phyloP scores from a whole-genome alignment of 495 filamentous ascomycete species.

The Tuber brumale region DNA sequence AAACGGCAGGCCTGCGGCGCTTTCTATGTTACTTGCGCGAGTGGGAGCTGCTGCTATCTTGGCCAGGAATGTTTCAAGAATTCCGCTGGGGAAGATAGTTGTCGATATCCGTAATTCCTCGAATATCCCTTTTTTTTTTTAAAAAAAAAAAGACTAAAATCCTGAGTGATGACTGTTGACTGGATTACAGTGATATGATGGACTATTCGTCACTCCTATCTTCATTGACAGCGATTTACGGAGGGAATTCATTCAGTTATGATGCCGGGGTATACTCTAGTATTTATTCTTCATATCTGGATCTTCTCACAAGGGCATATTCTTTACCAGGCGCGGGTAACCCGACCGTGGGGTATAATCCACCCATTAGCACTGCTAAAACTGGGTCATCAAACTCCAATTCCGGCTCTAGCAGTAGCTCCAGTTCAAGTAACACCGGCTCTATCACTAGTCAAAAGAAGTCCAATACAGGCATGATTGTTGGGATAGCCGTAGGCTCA shows the following conservation, averaged over 20 bases:
- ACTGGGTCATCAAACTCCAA: not conserved
- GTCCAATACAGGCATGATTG: constrained; percentile 24
- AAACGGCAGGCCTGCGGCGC: not conserved
- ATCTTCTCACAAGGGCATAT: not conserved
- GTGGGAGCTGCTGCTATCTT: not conserved
- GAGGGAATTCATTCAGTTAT: not conserved
- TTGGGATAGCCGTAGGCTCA: constrained; percentile 10
- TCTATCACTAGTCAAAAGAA: constrained; percentile 1
- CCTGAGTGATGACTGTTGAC: not conserved
- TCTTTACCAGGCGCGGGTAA: not conserved
- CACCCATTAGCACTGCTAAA: not conserved
- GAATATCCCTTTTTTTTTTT: not conserved
- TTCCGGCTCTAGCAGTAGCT: not conserved
- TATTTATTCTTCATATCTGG: not conserved
- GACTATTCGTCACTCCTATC: not conserved
- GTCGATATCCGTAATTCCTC: not conserved
- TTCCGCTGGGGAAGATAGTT: not conserved
- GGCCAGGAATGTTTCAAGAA: not conserved
- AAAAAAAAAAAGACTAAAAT: too few species aligned
- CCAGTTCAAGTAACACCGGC: not conserved
- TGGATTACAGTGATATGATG: not conserved
- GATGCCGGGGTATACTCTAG: not conserved
- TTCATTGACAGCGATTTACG: not conserved
- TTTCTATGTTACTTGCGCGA: not conserved
- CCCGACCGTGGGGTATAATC: not conserved